Percentiles rank a stretch among this genome's conserved stretches.
Conservation (phyloP, 805 yeast species). For the Yamadazyma philogaea region DNA sequence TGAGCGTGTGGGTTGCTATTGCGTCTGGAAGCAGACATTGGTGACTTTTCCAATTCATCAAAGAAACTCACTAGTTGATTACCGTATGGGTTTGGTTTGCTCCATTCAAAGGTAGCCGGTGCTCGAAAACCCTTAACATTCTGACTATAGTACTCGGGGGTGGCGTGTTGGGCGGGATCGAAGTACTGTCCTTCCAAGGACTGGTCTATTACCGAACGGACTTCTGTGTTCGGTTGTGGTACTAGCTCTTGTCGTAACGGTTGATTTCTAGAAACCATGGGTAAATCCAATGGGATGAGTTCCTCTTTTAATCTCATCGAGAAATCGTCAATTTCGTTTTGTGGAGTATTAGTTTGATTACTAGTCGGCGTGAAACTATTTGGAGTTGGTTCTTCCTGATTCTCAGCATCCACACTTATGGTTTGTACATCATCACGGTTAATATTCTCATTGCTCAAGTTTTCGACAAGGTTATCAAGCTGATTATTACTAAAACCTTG, state of each 20-base stretch:
- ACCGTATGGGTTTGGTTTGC: conserved; percentile 8
- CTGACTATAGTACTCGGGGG: neutral
- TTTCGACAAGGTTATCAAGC: conserved; percentile 37
- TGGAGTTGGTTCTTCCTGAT: neutral
- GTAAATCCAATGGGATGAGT: conserved; percentile 9
- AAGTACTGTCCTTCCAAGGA: neutral
- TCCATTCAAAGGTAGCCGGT: conserved; percentile 16
- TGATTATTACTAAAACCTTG: conserved; percentile 35
- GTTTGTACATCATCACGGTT: neutral
- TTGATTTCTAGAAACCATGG: neutral
- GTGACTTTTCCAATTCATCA: conserved; percentile 15
- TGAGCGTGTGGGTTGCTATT: neutral
- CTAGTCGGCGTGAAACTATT: neutral
- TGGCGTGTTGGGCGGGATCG: neutral
- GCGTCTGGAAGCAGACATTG: conserved; percentile 15
- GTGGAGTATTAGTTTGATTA: neutral
- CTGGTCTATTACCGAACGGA: neutral
- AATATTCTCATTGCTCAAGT: conserved; percentile 15
- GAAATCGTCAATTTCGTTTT: conserved; percentile 4
- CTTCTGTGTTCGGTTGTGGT: neutral
- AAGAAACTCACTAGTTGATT: conserved; percentile 14
- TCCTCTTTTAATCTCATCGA: conserved; percentile 6
- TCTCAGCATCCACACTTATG: neutral
- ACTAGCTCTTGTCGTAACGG: neutral
- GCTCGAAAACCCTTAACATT: neutral